phyloP scores from a whole-genome alignment of 2,329 filamentous ascomycete genomes.

The Pseudogymnoascus sp. region DNA sequence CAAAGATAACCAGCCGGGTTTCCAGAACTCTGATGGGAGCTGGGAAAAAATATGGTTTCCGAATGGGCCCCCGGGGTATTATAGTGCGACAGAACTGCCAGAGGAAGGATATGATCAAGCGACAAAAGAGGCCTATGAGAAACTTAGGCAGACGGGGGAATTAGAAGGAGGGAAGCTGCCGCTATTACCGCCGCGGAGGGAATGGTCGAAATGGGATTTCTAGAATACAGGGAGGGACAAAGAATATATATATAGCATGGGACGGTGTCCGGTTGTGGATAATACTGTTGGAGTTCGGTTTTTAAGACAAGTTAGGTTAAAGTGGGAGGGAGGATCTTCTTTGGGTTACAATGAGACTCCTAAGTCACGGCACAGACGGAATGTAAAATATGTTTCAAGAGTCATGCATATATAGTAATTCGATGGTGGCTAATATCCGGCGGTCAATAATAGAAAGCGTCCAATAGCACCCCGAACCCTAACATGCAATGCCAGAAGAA shows the following conservation, averaged over 20 bases:
- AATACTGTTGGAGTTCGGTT: conserved; percentile 7
- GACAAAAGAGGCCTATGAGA: conserved; percentile 54
- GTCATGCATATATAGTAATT: conserved; percentile 9
- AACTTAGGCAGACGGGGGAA: conserved; percentile 55
- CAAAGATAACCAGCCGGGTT: conserved; percentile 41
- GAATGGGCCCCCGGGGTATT: conserved; percentile 57
- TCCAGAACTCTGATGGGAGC: conserved; percentile 44
- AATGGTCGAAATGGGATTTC: conserved; percentile 69
- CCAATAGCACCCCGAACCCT: not conserved
- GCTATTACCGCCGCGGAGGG: conserved; percentile 66
- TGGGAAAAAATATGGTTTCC: conserved; percentile 68
- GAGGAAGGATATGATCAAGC: conserved; percentile 51
- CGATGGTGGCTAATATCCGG: not conserved
- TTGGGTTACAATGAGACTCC: not conserved
- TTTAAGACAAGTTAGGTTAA: not conserved
- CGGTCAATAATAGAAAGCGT: not conserved
- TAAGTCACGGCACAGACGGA: not conserved
- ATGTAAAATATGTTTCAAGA: conserved; percentile 7
- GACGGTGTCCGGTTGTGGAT: conserved; percentile 3
- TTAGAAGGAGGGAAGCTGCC: conserved; percentile 71
- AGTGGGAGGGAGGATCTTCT: not conserved
- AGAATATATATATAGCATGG: conserved; percentile 1
- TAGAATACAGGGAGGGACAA: conserved; percentile 31
- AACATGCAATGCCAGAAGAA: conserved; percentile 5
- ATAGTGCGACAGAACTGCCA: conserved; percentile 55